Base-by-base conservation (phyloP, 2,329 filamentous ascomycete species). In the Chaetomium sp. region DNA sequence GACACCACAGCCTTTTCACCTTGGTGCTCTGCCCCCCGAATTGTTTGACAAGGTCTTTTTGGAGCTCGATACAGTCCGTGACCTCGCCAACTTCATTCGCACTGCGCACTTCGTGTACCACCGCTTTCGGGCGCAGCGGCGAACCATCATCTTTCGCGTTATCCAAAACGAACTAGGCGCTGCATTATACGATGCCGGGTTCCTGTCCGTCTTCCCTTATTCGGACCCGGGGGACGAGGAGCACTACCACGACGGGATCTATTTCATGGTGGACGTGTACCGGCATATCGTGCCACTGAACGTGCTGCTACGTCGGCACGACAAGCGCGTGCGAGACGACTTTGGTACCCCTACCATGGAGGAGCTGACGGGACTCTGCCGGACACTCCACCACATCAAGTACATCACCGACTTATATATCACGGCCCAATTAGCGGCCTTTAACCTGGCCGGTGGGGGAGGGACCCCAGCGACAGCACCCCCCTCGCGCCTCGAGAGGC, bases 121-220 rank as follows among this genome's bases (percentile, higher is more conserved):
- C 1, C 49, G 38, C 45, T 67, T 64, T 35, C 4, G 29, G 23
- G 9, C n/a, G 5, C 57, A 57, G n/a, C 55, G 50, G 53, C 16
- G 29, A 3, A 21, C 29, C 29, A 12, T 59, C 35, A 9, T 67
- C 13, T 50, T 64, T 12, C 25, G 58, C n/a, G 47, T 59, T 16
- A 25, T 67, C 29, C 57, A 64, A 45, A 64, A 67, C 57, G 58
- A 59, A 31, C 58, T 67, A 4, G 65, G 62, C 13, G 58, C 62
- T 2, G 57, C 60, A 2, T 25, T 57, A 7, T 25, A n/a, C 33
- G 51, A 57, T 33, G 64, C 64, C 25, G 25, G 33, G 57, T 67
- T 67, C 56, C 58, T 67, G 3, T 51, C 12, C 10, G 8, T 47
- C 16, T 59, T 64, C 49, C 54, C 62, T 13, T 67, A 60, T 35